Conservation (phyloP, 1,284 basidiomycete genomes). For the Tylopilus orsonianus region DNA sequence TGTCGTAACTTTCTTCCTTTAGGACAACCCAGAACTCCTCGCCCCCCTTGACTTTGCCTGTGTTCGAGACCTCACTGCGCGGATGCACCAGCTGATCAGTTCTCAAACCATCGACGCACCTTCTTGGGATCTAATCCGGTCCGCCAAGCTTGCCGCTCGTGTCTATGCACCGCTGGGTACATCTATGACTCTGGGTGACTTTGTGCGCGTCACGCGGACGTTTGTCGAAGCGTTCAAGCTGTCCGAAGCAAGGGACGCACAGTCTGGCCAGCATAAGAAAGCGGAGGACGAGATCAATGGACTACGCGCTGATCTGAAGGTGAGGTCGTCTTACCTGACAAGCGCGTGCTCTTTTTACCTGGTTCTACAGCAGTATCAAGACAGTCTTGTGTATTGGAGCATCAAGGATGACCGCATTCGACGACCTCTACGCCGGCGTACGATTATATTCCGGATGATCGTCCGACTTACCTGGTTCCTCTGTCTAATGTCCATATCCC, state of each 20-base stretch:
- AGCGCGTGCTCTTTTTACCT: slow-evolving; percentile 1
- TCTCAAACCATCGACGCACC: slow-evolving; percentile 79
- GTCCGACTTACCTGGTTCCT: slow-evolving; percentile 65
- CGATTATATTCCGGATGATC: slow-evolving; percentile 54
- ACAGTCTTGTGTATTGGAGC: slow-evolving; percentile 58
- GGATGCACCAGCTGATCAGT: slow-evolving; percentile 67
- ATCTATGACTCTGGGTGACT: slow-evolving; percentile 75
- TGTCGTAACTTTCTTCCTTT: background rate
- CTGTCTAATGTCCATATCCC: slow-evolving; percentile 66
- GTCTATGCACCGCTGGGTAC: slow-evolving; percentile 86
- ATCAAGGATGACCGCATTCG: slow-evolving; percentile 84
- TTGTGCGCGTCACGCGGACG: slow-evolving; percentile 68
- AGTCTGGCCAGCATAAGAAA: slow-evolving; percentile 13
- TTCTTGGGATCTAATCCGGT: slow-evolving; percentile 75
- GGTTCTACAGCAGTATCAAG: slow-evolving; percentile 62
- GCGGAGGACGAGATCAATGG: slow-evolving; percentile 38
- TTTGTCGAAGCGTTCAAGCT: slow-evolving; percentile 77
- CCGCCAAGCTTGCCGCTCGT: slow-evolving; percentile 70
- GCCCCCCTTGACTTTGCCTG: slow-evolving; percentile 59
- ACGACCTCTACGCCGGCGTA: slow-evolving; percentile 53
- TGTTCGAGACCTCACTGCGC: slow-evolving; percentile 62
- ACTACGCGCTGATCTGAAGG: slow-evolving; percentile 63
- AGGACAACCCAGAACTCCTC: slow-evolving; percentile 73
- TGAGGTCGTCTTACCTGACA: slow-evolving; percentile 29
- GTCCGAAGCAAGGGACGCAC: slow-evolving; percentile 33